These are phyloP conservation scores for Blechomonas ayalai DNA, from an alignment of 208 protist genomes.

Conservation along the genomic window DNA sequence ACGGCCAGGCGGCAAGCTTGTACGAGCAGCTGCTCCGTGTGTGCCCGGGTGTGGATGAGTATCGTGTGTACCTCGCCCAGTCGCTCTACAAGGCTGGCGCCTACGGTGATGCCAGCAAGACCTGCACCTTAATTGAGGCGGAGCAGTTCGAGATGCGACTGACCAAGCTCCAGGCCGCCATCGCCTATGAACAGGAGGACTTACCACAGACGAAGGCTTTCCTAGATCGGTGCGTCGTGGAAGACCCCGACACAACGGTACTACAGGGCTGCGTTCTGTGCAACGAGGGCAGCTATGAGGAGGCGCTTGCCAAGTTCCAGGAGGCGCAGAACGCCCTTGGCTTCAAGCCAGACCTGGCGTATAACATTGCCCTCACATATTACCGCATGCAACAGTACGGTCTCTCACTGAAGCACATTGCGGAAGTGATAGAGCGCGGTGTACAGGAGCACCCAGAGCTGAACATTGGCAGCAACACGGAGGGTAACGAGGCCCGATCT, in stretches of 20 bases:
- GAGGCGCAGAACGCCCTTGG: conserved; percentile 89
- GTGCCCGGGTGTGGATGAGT: conserved; percentile 93
- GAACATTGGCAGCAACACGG: conserved; percentile 88
- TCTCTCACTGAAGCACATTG: conserved; percentile 89
- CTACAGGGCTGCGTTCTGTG: conserved; percentile 88
- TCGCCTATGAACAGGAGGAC: conserved; percentile 92
- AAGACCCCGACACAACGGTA: conserved; percentile 85
- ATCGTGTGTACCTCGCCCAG: conserved; percentile 95
- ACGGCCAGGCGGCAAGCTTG: conserved; percentile 68
- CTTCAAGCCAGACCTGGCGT: conserved; percentile 89
- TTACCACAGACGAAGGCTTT: conserved; percentile 86
- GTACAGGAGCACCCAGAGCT: conserved; percentile 94
- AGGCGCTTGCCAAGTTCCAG: conserved; percentile 89
- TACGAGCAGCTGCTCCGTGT: conserved; percentile 89
- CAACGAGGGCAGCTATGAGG: conserved; percentile 90
- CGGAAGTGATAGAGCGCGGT: conserved; percentile 94
- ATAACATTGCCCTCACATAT: conserved; percentile 95
- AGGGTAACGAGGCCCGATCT: conserved; percentile 90
- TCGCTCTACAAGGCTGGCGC: conserved; percentile 92
- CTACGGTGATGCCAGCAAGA: conserved; percentile 87
- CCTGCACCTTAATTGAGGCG: conserved; percentile 76
- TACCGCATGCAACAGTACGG: conserved; percentile 95
- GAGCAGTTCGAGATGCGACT: conserved; percentile 73
- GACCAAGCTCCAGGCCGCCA: conserved; percentile 85
- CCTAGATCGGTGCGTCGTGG: conserved; percentile 71